Base-by-base conservation (phyloP, 2,329 filamentous ascomycete genomes). In the Talaromyces sp. region DNA sequence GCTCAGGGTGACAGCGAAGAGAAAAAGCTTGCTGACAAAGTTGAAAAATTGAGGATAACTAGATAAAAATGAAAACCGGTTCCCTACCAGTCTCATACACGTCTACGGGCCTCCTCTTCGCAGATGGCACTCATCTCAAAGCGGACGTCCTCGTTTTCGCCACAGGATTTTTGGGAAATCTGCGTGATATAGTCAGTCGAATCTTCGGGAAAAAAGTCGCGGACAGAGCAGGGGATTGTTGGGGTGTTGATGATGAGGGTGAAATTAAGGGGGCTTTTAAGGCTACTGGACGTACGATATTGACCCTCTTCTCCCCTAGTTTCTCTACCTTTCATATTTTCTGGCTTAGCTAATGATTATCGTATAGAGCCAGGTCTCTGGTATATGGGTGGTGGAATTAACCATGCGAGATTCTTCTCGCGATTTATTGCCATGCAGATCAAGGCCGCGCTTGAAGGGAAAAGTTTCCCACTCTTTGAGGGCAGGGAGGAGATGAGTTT, bases 81-180 rank as follows among this genome's bases (percentile, higher is more conserved):
- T 65, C 70, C 22, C 64, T 72, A 5, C 69, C 76, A 22, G 64
- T 68, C 10, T 60, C 66, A 4, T 73, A 77, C 53, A 71, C 75
- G 0, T 64, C 70, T 3, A 66, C 72, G 1, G 77, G 76, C 1
- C 66, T 81, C 6, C 60, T 69, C 10, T 78, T 81, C 48, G 70
- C 69, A 3, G 77, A 81, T 60, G 77, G 75, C 2, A 70, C 66
- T 1, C 66, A 71, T 40, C 54, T 80, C 2, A 64, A 74, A 4
- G 78, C 77, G 2, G 77, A 80, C 56, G 66, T 79, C 55, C 73
- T 81, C 28, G 70, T 81, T 8, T 74, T 79, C 19, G 71, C 73
- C 9, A 80, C 78, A 0, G 78, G 78, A 1, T 80, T 76, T 62
- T 68, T 73, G 58, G 67, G 68, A 10, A 77, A 79, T 57, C 73